Percentiles rank a stretch among this genome's conserved stretches.
These are phyloP conservation scores for Sarocladiaceae sp. DNA, from an alignment of 2,329 filamentous ascomycete species.

Conservation along the genomic window DNA sequence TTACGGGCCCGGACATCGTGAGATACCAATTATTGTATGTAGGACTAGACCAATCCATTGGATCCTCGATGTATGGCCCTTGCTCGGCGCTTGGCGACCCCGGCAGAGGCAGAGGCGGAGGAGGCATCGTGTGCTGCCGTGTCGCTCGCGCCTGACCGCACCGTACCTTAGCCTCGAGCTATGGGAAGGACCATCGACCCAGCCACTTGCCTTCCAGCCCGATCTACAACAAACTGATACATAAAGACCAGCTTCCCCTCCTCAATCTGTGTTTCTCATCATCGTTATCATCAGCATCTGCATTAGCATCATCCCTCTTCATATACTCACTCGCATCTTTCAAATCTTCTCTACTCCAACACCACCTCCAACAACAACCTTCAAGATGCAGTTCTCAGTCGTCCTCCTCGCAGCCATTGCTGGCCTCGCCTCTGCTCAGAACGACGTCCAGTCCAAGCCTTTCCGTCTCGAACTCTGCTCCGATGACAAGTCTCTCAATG, in stretches of 20 bases:
- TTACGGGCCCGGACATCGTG: no score
- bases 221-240: background rate
- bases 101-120: no score
- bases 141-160: no score
- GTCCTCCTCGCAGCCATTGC: slow-evolving; percentile 10
- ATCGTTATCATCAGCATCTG: no score
- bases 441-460: slow-evolving; percentile 16
- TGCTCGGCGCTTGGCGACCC: no score
- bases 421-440: slow-evolving; percentile 12
- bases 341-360: background rate
- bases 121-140: no score
- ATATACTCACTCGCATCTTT: background rate
- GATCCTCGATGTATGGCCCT: no score
- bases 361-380: background rate
- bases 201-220: background rate
- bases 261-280: background rate
- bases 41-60: no score
- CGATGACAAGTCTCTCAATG: slow-evolving; percentile 14
- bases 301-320: background rate
- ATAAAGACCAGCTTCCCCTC: background rate
- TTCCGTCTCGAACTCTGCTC: slow-evolving; percentile 17
- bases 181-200: background rate
- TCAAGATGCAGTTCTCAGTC: slow-evolving; percentile 13
- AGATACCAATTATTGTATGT: no score
- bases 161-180: background rate